Base-by-base conservation (phyloP, 2,329 filamentous ascomycete genomes). In the Zymoseptoria pseudotritici region DNA sequence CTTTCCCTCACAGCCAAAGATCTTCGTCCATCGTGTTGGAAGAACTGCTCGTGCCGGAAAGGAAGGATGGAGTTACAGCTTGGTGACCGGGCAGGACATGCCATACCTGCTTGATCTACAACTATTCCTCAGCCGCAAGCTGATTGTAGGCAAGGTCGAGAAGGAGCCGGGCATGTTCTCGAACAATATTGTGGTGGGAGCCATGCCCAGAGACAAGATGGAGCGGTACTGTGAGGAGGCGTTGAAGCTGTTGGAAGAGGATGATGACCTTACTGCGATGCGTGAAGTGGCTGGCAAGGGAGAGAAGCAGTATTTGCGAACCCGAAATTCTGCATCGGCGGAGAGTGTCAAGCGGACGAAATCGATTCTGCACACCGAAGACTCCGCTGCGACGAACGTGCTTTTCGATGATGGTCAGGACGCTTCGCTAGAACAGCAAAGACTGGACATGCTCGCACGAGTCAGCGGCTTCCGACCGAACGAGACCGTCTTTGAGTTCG, bases 401-500 rank as follows among this genome's bases (percentile, higher is more conserved):
- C 78, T 99, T 0, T 97, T 97, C 71, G 72, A 77, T 50, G 72
- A 76, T 7, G 70, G 87, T 42, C 83, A 88, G 56, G 83, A 82
- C 0, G 82, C 85, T 58, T 78, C 83, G 36, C 76, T 83, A 26
- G 89, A 93, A 70, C 82, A 85, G 61, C 86, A 90, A 54, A 84
- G 92, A 31, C 86, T 91, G 54, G 86, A 88, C 55, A 96, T 99
- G 90, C 79, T 99, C 29, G 90, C 91, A 31, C 85, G 87, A 60
- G 90, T 99, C 59, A 92, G 90, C 68, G 88, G 88, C 1, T 99
- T 94, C 77, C 85, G 90, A 67, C 94, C 95, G 0, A 82, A 87
- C 51, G 94, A 99, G 75, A 97, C 93, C 0, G 90, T 99, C n/a
- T 99, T 99, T 68, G 94, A 99, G 74, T 87, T 97, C 63, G 89